These are phyloP conservation scores for Geotrichum histeridarum DNA, from an alignment of 1,139 yeast genomes.

Conservation along the genomic window DNA sequence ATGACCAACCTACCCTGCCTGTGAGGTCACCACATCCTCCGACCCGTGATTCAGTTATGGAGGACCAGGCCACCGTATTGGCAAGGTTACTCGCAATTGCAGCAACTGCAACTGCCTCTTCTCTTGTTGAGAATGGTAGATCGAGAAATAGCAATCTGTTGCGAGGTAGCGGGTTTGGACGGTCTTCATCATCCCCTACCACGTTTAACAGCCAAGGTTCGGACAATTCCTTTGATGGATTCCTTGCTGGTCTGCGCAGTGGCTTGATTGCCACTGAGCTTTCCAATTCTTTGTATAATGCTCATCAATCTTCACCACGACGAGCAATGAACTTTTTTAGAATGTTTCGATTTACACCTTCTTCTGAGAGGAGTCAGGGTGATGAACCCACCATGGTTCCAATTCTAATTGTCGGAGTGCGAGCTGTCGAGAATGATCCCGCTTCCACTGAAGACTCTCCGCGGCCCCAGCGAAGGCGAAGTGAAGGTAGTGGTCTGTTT, in stretches of 20 bases:
- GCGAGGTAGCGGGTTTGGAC: neutral
- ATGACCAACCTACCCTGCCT: neutral
- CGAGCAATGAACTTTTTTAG: slow-evolving; percentile 45
- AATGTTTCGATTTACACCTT: slow-evolving; percentile 45
- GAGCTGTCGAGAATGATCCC: slow-evolving; percentile 37
- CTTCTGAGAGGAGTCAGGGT: slow-evolving; percentile 5
- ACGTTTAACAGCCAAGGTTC: slow-evolving; percentile 11
- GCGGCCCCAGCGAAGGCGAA: neutral
- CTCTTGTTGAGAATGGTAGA: slow-evolving; percentile 37
- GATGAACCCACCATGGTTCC: slow-evolving; percentile 43
- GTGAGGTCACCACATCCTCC: neutral
- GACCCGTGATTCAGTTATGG: slow-evolving; percentile 22
- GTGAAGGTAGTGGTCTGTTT: neutral
- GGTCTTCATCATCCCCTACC: slow-evolving; percentile 12
- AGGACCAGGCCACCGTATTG: slow-evolving; percentile 42
- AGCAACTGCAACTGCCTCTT: slow-evolving; percentile 45
- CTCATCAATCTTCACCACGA: slow-evolving; percentile 19
- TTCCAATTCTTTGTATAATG: slow-evolving; percentile 22
- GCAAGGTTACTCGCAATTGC: slow-evolving; percentile 45
- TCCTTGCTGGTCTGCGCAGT: slow-evolving; percentile 40
- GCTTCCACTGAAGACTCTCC: neutral
- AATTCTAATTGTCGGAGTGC: slow-evolving; percentile 53
- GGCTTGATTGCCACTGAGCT: slow-evolving; percentile 42
- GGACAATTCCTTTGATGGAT: slow-evolving; percentile 39
- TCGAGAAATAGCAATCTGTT: slow-evolving; percentile 6